Evolutionary conservation across 1,284 basidiomycete species (phyloP), one percentile per base, ranked within the genome.

Genomic region (Puccinia sorghi): DNA sequence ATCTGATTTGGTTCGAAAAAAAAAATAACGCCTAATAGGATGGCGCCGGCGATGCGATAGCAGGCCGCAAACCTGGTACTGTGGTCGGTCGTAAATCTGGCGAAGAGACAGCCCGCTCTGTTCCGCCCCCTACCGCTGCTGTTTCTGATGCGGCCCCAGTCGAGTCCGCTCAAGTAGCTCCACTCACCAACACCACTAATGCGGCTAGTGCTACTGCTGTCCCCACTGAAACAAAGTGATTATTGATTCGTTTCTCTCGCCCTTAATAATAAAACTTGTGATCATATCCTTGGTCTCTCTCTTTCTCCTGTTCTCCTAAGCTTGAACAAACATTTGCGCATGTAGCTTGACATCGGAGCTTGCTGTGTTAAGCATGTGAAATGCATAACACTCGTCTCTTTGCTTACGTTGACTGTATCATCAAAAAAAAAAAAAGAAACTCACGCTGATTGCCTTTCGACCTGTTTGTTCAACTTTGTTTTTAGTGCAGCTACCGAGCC

Each of bases 1-100:
- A 9, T 39, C 61, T 20, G 37, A 27, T 22, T 70, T 20, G 37
- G 15, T 22, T 70, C 5, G n/a, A 56, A 22, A 5, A 1, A 25
- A 2, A 7, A 9, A 17, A n/a, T 41, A n/a, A 41, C 8, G 37
- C n/a, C n/a, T 64, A 12, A n/a, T 54, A 75, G 72, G 72, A 75
- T 56, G 72, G 72, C 39, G 56, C 61, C 43, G 72, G 72, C 27
- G 72, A 75, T 27, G 72, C 72, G 7, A 75, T 75, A 22, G 61
- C 72, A 15, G 72, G 48, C 43, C 43, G 61, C 22, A 75, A 66
- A 25, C 0, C 48, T 8, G 61, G 61, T 4, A 63, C 50, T 6
- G 72, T 75, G 2, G 32, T 9, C 15, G 59, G 66, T 22, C 66
- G 61, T 32, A 75, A 75, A 37, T 59, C 70, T 27, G 56, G 70